Conservation (phyloP, 2,329 filamentous ascomycete genomes). For the Talaromyces sp. region DNA sequence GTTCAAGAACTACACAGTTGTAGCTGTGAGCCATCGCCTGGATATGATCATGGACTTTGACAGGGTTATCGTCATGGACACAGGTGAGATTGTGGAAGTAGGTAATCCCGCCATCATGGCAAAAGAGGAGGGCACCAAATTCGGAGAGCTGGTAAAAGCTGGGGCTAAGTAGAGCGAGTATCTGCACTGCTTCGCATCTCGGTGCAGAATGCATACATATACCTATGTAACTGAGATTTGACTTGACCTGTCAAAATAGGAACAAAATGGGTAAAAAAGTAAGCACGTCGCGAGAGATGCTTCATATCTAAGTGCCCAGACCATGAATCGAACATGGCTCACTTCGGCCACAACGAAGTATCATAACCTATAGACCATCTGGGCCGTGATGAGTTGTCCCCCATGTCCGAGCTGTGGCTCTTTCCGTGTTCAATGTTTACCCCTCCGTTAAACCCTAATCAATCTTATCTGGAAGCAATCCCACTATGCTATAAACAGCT, state of each 20-base stretch:
- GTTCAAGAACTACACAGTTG: slow-evolving; percentile 57
- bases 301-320: background rate
- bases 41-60: slow-evolving; percentile 43
- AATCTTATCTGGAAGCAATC: background rate
- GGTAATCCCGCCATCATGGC: slow-evolving; percentile 28
- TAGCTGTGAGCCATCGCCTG: slow-evolving; percentile 55
- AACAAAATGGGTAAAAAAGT: background rate
- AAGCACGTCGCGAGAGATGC: background rate
- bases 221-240: background rate
- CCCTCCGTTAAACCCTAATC: background rate
- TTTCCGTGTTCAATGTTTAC: too few relatives aligned
- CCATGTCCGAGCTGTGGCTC: too few relatives aligned
- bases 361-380: background rate
- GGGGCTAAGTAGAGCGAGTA: background rate
- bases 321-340: slow-evolving; percentile 1
- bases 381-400: background rate
- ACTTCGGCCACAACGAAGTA: slow-evolving; percentile 2
- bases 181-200: too few relatives aligned
- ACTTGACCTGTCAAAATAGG: background rate
- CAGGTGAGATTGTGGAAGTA: slow-evolving; percentile 33
- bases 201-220: too few relatives aligned
- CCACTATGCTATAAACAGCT: background rate
- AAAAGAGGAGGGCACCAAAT: background rate
- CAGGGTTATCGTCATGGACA: slow-evolving; percentile 35
- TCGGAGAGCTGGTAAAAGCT: slow-evolving; percentile 6